These are phyloP conservation scores for Aspergillus sp. DNA, from an alignment of 2,329 filamentous ascomycete species.

Conservation along the genomic window DNA sequence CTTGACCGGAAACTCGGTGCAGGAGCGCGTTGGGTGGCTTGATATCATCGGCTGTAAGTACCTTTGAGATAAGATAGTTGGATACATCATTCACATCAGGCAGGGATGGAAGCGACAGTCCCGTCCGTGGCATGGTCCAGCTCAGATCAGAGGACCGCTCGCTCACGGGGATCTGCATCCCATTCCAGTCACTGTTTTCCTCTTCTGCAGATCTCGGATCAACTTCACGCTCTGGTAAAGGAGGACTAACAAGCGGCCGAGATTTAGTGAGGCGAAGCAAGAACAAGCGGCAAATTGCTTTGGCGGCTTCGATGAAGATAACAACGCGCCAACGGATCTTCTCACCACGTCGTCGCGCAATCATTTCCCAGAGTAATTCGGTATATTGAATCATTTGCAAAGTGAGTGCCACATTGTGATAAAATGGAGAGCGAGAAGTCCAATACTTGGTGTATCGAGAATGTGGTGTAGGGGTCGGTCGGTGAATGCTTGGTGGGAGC, in stretches of 20 bases:
- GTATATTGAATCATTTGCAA: constrained; percentile 92
- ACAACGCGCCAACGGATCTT: constrained; percentile 80
- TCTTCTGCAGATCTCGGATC: constrained; percentile 58
- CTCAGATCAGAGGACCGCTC: constrained; percentile 45
- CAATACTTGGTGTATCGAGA: constrained; percentile 62
- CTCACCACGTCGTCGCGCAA: constrained; percentile 77
- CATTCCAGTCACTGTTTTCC: constrained; percentile 41
- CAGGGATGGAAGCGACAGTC: constrained; percentile 75
- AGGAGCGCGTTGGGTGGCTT: constrained; percentile 83
- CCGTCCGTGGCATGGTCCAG: constrained; percentile 94
- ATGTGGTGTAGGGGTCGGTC: constrained; percentile 52
- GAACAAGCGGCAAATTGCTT: constrained; percentile 77
- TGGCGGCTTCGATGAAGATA: constrained; percentile 77
- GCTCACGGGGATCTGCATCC: constrained; percentile 39
- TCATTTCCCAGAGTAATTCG: constrained; percentile 96
- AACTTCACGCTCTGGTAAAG: constrained; percentile 78
- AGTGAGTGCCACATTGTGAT: constrained; percentile 74
- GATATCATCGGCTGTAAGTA: constrained; percentile 93
- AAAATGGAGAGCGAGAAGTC: constrained; percentile 60
- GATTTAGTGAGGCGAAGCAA: constrained; percentile 78
- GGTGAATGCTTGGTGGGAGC: constrained; percentile 48
- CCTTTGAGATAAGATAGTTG: constrained; percentile 80
- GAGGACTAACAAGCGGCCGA: constrained; percentile 75
- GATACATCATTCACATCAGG: constrained; percentile 79
- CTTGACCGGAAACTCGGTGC: constrained; percentile 67